Evolutionary conservation across 2,329 filamentous ascomycete genomes (phyloP), one percentile per base, ranked within the genome.

Genomic region (Nemania sp.): DNA sequence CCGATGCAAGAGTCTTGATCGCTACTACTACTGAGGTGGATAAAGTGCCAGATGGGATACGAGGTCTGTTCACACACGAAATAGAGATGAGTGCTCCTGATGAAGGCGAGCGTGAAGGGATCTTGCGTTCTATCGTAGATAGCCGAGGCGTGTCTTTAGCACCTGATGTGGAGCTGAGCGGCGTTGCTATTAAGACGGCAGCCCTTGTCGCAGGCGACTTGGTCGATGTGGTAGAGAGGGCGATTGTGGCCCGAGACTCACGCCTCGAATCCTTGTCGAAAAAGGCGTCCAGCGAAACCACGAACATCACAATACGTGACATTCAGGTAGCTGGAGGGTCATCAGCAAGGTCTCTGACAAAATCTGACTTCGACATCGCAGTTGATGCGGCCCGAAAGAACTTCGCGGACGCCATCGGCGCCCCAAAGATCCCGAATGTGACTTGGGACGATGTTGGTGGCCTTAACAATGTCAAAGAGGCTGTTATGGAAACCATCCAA

Each of bases 351-450:
- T 93, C 92, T 60, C 85, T 99, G 11, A 94, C 90, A 0, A 92
- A 92, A 73, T 84, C 87, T 1, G 96, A 99, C 79, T 95, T 98
- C 72, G 94, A 97, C 62, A 82, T 90, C n/a, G 96, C 96, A 0
- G 95, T 99, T 3, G 95, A 98, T 67, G 93, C 94, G 5, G 96
- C 96, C 0, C 90, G 96, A 62, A 98, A 98, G 86, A 98, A 98
- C 80, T 99, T 99, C 78, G 95, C 96, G 5, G 96, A 98, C 79
- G 92, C 95, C 0, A 99, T 99, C 71, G 96, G 96, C 26, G 96
- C 96, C 5, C 96, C 96, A 2, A 98, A 98, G 86, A 98, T 98
- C 70, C 96, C 95, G 6, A 98, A 97, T 70, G 96, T 99, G 6
- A 91, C 91, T 24, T 99, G 95, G 95, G 92, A 95, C 73, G 95